These are phyloP conservation scores for Claviceps capensis DNA, from an alignment of 2,329 filamentous ascomycete species.

Conservation along the genomic window DNA sequence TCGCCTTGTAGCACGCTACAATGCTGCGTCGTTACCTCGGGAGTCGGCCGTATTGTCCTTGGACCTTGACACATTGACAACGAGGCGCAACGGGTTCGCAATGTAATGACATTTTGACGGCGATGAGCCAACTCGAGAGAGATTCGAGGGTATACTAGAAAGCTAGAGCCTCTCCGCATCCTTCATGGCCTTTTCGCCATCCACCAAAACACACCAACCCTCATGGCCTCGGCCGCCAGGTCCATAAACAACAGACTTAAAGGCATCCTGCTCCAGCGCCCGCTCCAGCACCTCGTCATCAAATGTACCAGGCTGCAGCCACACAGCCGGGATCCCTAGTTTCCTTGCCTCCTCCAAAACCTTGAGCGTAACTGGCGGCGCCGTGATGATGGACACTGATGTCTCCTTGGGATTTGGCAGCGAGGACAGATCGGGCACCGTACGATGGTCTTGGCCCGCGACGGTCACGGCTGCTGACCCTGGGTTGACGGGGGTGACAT, in stretches of 20 bases:
- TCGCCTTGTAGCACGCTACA: too few relatives aligned
- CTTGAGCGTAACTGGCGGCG: slow-evolving; percentile 60
- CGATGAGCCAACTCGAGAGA: too few relatives aligned
- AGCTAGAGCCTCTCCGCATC: slow-evolving; percentile 37
- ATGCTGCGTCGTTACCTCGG: too few relatives aligned
- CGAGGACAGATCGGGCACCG: slow-evolving; percentile 49
- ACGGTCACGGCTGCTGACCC: slow-evolving; percentile 50
- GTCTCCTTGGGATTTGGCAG: slow-evolving; percentile 57
- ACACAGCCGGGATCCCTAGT: slow-evolving; percentile 61
- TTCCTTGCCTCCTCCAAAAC: slow-evolving; percentile 66
- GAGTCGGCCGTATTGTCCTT: too few relatives aligned
- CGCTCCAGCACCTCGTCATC: slow-evolving; percentile 61
- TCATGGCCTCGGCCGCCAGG: slow-evolving; percentile 52
- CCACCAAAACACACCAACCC: slow-evolving; percentile 80
- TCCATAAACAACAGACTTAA: slow-evolving; percentile 55
- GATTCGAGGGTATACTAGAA: background rate
- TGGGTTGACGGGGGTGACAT: slow-evolving; percentile 77
- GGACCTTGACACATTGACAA: too few relatives aligned
- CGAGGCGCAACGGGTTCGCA: too few relatives aligned
- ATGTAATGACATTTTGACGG: too few relatives aligned
- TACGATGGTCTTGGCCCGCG: slow-evolving; percentile 40
- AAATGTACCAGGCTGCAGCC: slow-evolving; percentile 84
- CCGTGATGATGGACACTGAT: slow-evolving; percentile 75
- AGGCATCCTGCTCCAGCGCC: slow-evolving; percentile 45
- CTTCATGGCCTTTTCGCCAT: slow-evolving; percentile 55